Conservation (phyloP, 1,284 basidiomycete species). For the Leccinum fallax region DNA sequence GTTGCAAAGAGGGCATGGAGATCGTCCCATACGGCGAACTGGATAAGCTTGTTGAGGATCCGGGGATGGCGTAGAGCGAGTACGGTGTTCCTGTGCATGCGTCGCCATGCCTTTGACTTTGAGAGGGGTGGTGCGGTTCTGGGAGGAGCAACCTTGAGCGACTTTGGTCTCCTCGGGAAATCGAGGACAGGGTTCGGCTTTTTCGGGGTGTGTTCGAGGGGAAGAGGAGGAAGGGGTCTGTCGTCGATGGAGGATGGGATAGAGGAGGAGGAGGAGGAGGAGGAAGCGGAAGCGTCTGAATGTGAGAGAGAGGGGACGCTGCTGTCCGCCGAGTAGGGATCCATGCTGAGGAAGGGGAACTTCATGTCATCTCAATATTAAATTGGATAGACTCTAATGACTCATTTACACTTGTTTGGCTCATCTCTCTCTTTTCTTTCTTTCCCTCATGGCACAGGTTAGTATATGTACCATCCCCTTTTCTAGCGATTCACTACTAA, state of each 20-base stretch:
- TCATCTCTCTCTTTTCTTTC: background rate
- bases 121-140: constrained; percentile 8
- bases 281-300: constrained; percentile 30
- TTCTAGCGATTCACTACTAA: background rate
- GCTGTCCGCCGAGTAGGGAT: constrained; percentile 23
- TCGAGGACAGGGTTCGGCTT: background rate
- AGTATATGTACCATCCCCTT: background rate
- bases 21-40: constrained; percentile 52
- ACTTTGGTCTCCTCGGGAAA: background rate
- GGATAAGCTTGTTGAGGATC: constrained; percentile 48
- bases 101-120: constrained; percentile 30
- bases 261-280: constrained; percentile 17
- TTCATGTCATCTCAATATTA: background rate
- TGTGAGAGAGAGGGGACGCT: constrained; percentile 36
- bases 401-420: constrained; percentile 26
- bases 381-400: background rate
- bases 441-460: constrained; percentile 16
- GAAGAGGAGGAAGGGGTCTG: constrained; percentile 27
- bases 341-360: constrained; percentile 28
- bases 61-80: constrained; percentile 42
- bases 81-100: constrained; percentile 31
- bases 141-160: constrained; percentile 8
- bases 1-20: constrained; percentile 54
- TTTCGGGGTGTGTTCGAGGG: constrained; percentile 3
- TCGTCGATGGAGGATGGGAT: constrained; percentile 18